Base-by-base conservation (phyloP, 2,329 filamentous ascomycete species). In the Trichoderma sp. region DNA sequence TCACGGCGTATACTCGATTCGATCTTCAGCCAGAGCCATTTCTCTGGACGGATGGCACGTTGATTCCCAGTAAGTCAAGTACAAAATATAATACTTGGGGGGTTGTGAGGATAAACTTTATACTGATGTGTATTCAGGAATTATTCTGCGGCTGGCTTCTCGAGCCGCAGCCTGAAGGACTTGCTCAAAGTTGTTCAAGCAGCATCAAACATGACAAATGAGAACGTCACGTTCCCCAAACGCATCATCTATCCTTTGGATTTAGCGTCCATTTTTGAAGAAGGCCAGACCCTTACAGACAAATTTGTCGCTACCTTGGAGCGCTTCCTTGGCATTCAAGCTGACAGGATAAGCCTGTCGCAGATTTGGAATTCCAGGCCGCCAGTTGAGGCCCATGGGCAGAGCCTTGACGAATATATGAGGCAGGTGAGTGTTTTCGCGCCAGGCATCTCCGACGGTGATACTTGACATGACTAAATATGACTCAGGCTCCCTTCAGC, bases 1-100 rank as follows among this genome's bases (percentile, higher is more conserved):
- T 5, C 70, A 75, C 4, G 78, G 79, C 0, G 37, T 79, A 5
- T 80, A 77, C 52, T 74, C 79, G 1, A 69, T 81, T 1, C 73
- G 74, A 1, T 70, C 70, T 4, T 73, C 77, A 11, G 21, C 61
- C 1, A 68, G 60, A 4, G 61, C 43, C 5, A n/a, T 71, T 16
- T 61, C 76, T 0, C 43, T 71, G 3, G 61, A 70, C 5, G 73
- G 70, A 6, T 59, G 72, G 3, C 54, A 59, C 2, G 64, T 61
- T 11, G 68, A 70, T 24, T 76, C 75, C 2, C 68, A 65, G 77
- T 75, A 71, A 70, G 74, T 54, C 13, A 8, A 43, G n/a, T 28
- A 1, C 8, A 26, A 0, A 2, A 2, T 11, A 1, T 2, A 26
- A 26, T 11, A 11, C 3, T 7, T 11, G 30, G 24, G 8, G 30